These are phyloP conservation scores for Lyophyllum atratum DNA, from an alignment of 768 basidiomycete genomes.

Conservation along the genomic window DNA sequence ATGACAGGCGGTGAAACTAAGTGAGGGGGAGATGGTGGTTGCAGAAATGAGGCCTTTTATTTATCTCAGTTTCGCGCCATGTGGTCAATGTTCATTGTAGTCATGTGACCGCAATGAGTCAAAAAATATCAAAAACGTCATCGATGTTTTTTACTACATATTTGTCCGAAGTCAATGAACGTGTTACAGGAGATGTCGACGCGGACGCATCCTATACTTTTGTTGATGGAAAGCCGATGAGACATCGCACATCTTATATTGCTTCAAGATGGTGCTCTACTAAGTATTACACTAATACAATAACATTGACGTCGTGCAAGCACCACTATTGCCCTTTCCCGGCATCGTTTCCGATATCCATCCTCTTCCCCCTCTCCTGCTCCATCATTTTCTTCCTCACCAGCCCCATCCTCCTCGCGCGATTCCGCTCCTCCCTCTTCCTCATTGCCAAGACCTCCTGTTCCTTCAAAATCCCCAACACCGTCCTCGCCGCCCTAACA, in stretches of 20 bases:
- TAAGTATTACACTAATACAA: no score
- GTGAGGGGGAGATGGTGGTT: neutral
- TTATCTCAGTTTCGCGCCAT: neutral
- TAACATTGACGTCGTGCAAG: neutral
- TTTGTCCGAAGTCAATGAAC: no score
- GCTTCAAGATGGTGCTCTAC: no score
- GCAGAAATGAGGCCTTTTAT: neutral
- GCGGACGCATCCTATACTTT: no score
- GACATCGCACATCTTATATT: no score
- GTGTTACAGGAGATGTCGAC: no score
- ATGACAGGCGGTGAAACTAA: neutral
- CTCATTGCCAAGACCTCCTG: slow-evolving; percentile 32
- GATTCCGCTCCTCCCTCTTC: slow-evolving; percentile 33
- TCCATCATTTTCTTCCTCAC: slow-evolving; percentile 26
- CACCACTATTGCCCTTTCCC: neutral
- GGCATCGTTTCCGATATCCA: neutral
- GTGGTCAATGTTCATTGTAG: neutral
- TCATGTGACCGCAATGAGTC: neutral
- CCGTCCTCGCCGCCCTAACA: slow-evolving; percentile 46
- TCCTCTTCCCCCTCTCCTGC: neutral
- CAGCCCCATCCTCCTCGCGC: slow-evolving; percentile 32
- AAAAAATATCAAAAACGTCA: neutral
- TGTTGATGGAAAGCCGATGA: no score
- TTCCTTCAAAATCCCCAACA: slow-evolving; percentile 57
- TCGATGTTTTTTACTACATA: no score